Conservation (phyloP, 352 stramenopile genomes). For the Phytophthora sp. region DNA sequence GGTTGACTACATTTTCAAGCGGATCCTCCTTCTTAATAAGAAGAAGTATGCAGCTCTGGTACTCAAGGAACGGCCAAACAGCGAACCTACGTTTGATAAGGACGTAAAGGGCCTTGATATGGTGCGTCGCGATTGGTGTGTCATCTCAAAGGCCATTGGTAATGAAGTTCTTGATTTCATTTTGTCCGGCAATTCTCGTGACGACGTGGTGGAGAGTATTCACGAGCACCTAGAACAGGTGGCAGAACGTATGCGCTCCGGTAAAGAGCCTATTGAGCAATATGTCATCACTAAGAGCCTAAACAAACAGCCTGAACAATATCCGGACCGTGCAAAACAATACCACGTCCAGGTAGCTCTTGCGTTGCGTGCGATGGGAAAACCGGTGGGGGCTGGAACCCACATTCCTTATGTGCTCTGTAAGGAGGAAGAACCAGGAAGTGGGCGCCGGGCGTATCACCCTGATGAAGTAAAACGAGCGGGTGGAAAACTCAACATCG, state of each 20-base stretch:
- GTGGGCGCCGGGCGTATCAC: conserved; percentile 80
- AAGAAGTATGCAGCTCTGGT: conserved; percentile 99
- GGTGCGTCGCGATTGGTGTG: conserved; percentile 98
- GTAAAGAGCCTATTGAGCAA: conserved; percentile 95
- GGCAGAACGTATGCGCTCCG: conserved; percentile 92
- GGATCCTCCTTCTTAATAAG: conserved; percentile 99
- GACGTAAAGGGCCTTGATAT: conserved; percentile 99
- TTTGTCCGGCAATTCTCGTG: conserved; percentile 93
- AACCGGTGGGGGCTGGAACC: conserved; percentile 97
- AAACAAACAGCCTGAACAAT: conserved; percentile 99
- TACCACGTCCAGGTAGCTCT: conserved; percentile 98
- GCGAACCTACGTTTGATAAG: conserved; percentile 87
- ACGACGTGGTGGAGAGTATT: conserved; percentile 97
- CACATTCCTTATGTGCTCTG: conserved; percentile 99
- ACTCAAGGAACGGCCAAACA: conserved; percentile 83
- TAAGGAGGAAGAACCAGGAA: conserved; percentile 81
- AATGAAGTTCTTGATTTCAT: conserved; percentile 98
- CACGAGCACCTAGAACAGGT: conserved; percentile 95
- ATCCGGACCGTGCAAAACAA: conserved; percentile 96
- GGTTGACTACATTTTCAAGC: conserved; percentile 99
- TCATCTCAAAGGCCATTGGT: conserved; percentile 97
- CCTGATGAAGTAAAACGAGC: conserved; percentile 85
- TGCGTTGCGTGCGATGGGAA: conserved; percentile 94
- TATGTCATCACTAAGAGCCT: conserved; percentile 99
- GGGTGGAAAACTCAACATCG: conserved; percentile 86